Conservation (phyloP, 306 rosid genomes). For the Mimosa bimucronata region DNA sequence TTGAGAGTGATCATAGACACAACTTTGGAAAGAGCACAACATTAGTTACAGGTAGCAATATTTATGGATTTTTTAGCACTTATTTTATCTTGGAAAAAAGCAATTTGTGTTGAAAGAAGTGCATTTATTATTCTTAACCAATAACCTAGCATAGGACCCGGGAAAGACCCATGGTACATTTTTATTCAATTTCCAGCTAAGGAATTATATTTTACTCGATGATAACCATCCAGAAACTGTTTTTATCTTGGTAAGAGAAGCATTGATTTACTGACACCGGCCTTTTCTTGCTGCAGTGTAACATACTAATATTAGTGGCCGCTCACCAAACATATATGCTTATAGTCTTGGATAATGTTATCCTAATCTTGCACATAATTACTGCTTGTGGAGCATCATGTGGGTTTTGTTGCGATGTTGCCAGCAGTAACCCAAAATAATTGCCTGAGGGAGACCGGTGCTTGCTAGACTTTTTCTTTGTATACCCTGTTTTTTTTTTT, state of each 20-base stretch:
- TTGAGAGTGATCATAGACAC: slow-evolving; percentile 49
- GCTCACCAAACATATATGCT: slow-evolving; percentile 38
- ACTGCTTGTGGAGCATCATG: slow-evolving; percentile 41
- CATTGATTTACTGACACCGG: slow-evolving; percentile 28
- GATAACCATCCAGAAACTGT: slow-evolving; percentile 1
- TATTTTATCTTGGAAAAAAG: background rate
- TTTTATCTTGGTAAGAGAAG: background rate
- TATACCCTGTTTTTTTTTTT: slow-evolving; percentile 44
- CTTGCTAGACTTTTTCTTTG: slow-evolving; percentile 30
- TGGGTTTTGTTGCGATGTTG: slow-evolving; percentile 35
- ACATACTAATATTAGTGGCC: slow-evolving; percentile 37
- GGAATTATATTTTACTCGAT: background rate
- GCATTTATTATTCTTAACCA: background rate
- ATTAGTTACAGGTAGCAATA: slow-evolving; percentile 46
- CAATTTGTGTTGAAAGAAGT: background rate
- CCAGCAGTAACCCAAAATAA: slow-evolving; percentile 41
- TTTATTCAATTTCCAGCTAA: background rate
- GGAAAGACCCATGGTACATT: background rate
- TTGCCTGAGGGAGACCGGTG: slow-evolving; percentile 22
- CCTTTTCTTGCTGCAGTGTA: slow-evolving; percentile 48
- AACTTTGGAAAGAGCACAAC: slow-evolving; percentile 47
- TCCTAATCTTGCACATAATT: slow-evolving; percentile 37
- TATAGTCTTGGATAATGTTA: slow-evolving; percentile 40
- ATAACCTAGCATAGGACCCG: background rate
- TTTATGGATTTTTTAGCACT: background rate